Percentiles rank a stretch among this genome's conserved stretches.
Evolutionary conservation across 352 stramenopile species (phyloP).

Genomic region (Globisporangium sylvaticum): DNA sequence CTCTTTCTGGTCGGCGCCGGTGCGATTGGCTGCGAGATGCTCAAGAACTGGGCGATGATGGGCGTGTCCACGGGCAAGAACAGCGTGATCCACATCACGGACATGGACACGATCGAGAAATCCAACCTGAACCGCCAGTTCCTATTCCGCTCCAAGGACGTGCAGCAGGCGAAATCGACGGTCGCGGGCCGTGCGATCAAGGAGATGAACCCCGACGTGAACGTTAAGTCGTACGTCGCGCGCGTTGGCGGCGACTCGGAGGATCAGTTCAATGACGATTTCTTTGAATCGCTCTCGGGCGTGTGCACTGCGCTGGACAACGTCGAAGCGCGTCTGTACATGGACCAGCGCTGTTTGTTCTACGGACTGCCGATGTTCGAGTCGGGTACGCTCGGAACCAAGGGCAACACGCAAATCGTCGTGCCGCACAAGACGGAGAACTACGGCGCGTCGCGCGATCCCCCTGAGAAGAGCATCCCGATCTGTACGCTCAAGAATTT

Average conservation of each 20-base stretch:
- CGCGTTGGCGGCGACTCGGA: slow-evolving; percentile 94
- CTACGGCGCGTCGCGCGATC: slow-evolving; percentile 97
- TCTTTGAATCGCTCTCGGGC: slow-evolving; percentile 92
- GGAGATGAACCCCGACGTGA: slow-evolving; percentile 95
- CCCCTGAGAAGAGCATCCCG: slow-evolving; percentile 98
- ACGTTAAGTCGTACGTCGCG: slow-evolving; percentile 86
- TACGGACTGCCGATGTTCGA: slow-evolving; percentile 98
- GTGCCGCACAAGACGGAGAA: slow-evolving; percentile 92
- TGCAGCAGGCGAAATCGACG: slow-evolving; percentile 95
- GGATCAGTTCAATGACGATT: slow-evolving; percentile 97
- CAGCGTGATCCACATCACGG: slow-evolving; percentile 93
- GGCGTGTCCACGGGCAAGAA: slow-evolving; percentile 89
- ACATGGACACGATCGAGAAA: slow-evolving; percentile 99
- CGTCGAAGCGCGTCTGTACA: slow-evolving; percentile 97
- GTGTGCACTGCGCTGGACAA: slow-evolving; percentile 99
- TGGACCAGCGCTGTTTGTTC: slow-evolving; percentile 96
- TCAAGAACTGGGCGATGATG: slow-evolving; percentile 99
- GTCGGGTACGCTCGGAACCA: slow-evolving; percentile 98
- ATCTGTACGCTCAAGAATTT: slow-evolving; percentile 99
- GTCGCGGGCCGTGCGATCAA: slow-evolving; percentile 90
- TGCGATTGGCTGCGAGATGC: slow-evolving; percentile 99
- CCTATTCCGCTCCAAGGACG: slow-evolving; percentile 97
- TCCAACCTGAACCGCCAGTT: slow-evolving; percentile 99
- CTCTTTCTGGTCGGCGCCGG: slow-evolving; percentile 98
- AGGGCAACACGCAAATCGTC: slow-evolving; percentile 95